Evolutionary conservation across 129 eudicot species (phyloP).

Genomic region (Escallonia rubra): DNA sequence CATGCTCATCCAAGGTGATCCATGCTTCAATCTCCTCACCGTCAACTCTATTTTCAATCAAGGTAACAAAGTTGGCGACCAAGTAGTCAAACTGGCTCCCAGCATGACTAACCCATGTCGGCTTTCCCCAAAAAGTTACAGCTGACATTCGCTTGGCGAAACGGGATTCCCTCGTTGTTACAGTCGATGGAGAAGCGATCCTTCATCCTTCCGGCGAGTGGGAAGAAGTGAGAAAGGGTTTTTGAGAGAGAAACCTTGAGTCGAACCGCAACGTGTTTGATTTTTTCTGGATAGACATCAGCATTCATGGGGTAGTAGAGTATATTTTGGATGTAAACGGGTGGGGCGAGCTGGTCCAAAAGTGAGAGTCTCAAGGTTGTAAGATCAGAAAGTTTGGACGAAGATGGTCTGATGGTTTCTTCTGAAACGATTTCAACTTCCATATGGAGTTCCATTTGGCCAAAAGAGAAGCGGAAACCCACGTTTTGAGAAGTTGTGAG

Average conservation of each 20-base stretch:
- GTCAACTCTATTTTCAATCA: conserved; percentile 7
- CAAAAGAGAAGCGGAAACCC: no score
- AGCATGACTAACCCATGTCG: conserved; percentile 17
- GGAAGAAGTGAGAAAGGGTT: conserved; percentile 30
- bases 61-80: neutral
- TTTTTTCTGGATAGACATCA: neutral
- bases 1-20: conserved; percentile 15
- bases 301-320: neutral
- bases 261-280: neutral
- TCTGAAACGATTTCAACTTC: neutral
- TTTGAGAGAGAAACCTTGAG: conserved; percentile 16
- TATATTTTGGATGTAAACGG: neutral
- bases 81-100: neutral
- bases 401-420: conserved; percentile 3
- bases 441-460: neutral
- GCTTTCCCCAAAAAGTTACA: conserved; percentile 25
- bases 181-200: conserved; percentile 16
- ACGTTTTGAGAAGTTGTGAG: no score
- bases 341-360: neutral
- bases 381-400: neutral
- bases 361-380: neutral
- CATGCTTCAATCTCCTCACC: conserved; percentile 31
- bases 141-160: neutral
- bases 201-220: conserved; percentile 21
- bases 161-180: conserved; percentile 28